Percentiles rank a stretch among this genome's conserved stretches.
Conservation (phyloP, 176 grass and related monocot species). For the Echinochloa phyllopogon region DNA sequence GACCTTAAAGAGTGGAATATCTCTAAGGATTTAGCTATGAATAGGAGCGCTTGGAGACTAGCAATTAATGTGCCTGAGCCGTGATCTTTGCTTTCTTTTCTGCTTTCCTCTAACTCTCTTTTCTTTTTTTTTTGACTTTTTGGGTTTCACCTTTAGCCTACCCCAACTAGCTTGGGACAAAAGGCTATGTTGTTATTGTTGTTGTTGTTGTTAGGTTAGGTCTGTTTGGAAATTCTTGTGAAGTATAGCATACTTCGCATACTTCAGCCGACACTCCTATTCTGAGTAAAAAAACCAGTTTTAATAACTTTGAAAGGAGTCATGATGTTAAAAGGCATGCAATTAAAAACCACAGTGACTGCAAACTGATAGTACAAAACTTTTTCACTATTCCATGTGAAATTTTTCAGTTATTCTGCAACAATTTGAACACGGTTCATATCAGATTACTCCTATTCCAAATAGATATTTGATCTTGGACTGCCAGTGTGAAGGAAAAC, state of each 20-base stretch:
- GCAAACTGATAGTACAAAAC: not conserved
- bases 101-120: too few relatives aligned
- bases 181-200: too few relatives aligned
- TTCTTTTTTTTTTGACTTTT: too few relatives aligned
- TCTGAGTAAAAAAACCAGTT: not conserved
- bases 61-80: too few relatives aligned
- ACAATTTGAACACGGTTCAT: not conserved
- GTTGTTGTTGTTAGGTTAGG: not conserved
- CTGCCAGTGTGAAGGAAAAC: not conserved
- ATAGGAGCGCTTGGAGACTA: too few relatives aligned
- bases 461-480: conserved; percentile 11
- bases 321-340: conserved; percentile 14
- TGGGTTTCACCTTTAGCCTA: too few relatives aligned
- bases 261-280: not conserved
- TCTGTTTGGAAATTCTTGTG: not conserved
- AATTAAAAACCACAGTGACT: not conserved
- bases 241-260: not conserved
- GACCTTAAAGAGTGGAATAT: too few relatives aligned
- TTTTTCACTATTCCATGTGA: not conserved
- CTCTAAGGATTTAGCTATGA: too few relatives aligned
- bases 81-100: too few relatives aligned
- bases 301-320: not conserved
- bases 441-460: not conserved
- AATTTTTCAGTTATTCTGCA: not conserved
- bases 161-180: too few relatives aligned